Base-by-base conservation (phyloP, 139 green algal species). In the Zygnema circumcarinatum region DNA sequence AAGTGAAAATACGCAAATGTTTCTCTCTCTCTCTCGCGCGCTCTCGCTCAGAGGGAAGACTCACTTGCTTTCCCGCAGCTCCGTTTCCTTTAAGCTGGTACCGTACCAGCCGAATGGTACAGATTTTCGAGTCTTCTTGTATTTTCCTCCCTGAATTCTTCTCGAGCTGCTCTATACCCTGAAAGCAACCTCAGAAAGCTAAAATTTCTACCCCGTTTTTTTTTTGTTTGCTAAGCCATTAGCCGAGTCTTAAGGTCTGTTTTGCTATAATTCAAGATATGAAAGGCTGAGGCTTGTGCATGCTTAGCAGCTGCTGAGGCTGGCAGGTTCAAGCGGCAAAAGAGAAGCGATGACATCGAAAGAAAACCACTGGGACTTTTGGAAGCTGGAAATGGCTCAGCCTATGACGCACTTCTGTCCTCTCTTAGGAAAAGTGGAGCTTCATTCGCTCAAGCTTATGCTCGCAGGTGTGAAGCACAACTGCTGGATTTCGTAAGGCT, bases 341-440 rank as follows among this genome's bases (percentile, higher is more conserved):
- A 62, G 7, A 62, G 47, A 7, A 62, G 47, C 16, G 47, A 62
- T n/a, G n/a, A n/a, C n/a, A n/a, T n/a, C 47, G 47, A 62, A 62
- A 16, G 16, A 25, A 16, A 62, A 62, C 7, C 7, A 25, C 47
- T 62, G 47, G 47, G 7, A 25, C 7, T 62, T 62, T 62, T 62
- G 47, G 16, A 62, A 7, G 7, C 47, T 78, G 69, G 35, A 41
- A 20, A 20, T 25, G 16, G 69, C 11, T 78, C 69, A 22, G 35
- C 16, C 16, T 78, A 78, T 16, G 69, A 78, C 69, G 69, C 69
- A 3, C 69, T 78, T 39, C 69, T 78, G 69, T 52, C 69, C 35
- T 78, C 69, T 11, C 16, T 78, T 3, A 3, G 16, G 69, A 7
- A 39, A 7, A 41, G 69, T 20, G 69, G 69, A 39, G 16, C 35